Evolutionary conservation across 1,284 basidiomycete genomes (phyloP), one percentile per base, ranked within the genome.

Genomic region (Sanghuangporus sanghuang): DNA sequence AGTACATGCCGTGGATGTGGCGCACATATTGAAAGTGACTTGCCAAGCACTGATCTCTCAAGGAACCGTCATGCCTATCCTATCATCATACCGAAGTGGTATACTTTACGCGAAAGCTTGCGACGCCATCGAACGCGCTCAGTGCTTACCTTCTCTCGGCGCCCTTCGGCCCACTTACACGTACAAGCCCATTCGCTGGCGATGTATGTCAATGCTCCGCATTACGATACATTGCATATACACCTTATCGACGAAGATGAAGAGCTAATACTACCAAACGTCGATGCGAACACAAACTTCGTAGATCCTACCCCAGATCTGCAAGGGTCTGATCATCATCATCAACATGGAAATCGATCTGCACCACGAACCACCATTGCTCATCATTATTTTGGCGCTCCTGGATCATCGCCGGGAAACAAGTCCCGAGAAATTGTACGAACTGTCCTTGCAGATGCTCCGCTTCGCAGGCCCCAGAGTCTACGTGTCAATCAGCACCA

Each of bases 21-120:
- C 27, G 21, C 12, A 32, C 57, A 18, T 9, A n/a, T 40, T 36
- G 58, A 52, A 38, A 5, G 38, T 11, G 6, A 6, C n/a, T 46
- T 46, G 44, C 58, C 39, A 5, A 60, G 58, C 36, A 60, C 58
- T 16, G 58, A 60, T 35, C 58, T 60, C 23, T 52, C 48, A 12
- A 56, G 44, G 16, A 60, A 64, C 27, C 50, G 63, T 18, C 39
- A 64, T 27, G 49, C 57, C 52, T 60, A 64, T 46, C 63, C 63
- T n/a, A 27, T 64, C 49, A 61, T 64, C 32, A 61, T 61, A 23
- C 63, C 63, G 23, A 64, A 64, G 40, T 64, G 63, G 63, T 7
- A 59, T 23, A 64, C 63, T 12, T 18, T 64, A 39, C 54, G 53
- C 5, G 63, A 64, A 48, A 52, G 61, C 39, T 36, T 64, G 42